These are phyloP conservation scores for Chalaropsis ovoidea DNA, from an alignment of 2,329 filamentous ascomycete genomes.

Conservation along the genomic window DNA sequence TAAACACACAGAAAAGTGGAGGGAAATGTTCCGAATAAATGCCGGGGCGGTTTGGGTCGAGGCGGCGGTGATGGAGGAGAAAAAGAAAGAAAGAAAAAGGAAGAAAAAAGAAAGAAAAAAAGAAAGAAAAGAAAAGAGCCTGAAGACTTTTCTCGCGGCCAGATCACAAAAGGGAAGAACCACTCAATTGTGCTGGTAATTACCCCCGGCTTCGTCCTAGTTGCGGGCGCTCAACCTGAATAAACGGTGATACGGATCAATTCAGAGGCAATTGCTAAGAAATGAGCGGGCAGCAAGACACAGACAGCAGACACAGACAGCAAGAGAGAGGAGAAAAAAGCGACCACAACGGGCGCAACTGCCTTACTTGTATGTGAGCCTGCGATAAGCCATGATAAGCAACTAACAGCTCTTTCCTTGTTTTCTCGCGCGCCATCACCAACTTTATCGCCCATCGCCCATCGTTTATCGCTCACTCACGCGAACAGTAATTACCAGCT, in stretches of 20 bases:
- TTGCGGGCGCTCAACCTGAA: slow-evolving; percentile 7
- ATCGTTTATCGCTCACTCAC: too few species aligned
- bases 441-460: not conserved
- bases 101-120: not conserved
- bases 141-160: not conserved
- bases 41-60: not conserved
- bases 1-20: not conserved
- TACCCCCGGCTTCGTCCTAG: slow-evolving; percentile 10
- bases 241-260: not conserved
- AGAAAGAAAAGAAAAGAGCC: not conserved
- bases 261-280: not conserved
- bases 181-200: not conserved
- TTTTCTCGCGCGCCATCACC: not conserved
- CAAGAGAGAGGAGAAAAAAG: not conserved
- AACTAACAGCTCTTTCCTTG: not conserved
- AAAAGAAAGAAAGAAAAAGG: not conserved
- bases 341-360: not conserved
- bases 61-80: not conserved
- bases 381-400: slow-evolving; percentile 7
- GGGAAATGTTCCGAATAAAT: not conserved
- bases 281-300: not conserved
- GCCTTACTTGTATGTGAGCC: not conserved
- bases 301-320: not conserved
- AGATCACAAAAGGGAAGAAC: not conserved
- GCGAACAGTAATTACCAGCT: not conserved